These are phyloP conservation scores for Backusella psychrophila DNA, from an alignment of 192 early-diverging fungal species.

Conservation along the genomic window DNA sequence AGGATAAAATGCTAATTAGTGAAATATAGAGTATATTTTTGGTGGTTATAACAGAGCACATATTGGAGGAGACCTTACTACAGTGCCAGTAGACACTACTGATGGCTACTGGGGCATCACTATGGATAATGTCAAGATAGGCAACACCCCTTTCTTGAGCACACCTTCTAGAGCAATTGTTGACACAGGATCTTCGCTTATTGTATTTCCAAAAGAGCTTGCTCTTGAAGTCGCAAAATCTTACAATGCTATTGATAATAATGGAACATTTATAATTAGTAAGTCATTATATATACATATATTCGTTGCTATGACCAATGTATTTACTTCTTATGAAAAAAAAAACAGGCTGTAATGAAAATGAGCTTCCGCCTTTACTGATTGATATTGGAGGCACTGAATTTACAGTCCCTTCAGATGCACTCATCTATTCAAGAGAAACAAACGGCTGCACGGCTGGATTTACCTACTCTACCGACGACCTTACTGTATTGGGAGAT, in stretches of 20 bases:
- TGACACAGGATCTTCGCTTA: constrained; percentile 60
- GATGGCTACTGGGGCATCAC: constrained; percentile 17
- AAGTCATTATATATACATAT: neutral
- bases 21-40: constrained; percentile 40
- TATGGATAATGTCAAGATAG: neutral
- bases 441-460: constrained; percentile 36
- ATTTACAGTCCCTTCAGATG: constrained; percentile 27
- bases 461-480: constrained; percentile 18
- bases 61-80: constrained; percentile 38
- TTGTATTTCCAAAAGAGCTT: constrained; percentile 41
- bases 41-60: constrained; percentile 38
- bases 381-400: constrained; percentile 35
- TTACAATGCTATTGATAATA: neutral
- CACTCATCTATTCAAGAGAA: constrained; percentile 22
- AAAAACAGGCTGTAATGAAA: constrained; percentile 1
- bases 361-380: constrained; percentile 14
- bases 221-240: constrained; percentile 9
- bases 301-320: neutral
- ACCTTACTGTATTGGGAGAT: constrained; percentile 43
- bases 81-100: constrained; percentile 36
- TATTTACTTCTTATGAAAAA: neutral
- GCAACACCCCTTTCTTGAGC: neutral
- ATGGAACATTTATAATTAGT: neutral
- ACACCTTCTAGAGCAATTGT: constrained; percentile 39
- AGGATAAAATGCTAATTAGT: too few species aligned